Evolutionary conservation across 2,329 filamentous ascomycete genomes (phyloP).

Genomic region (Hypoxylon sp.): DNA sequence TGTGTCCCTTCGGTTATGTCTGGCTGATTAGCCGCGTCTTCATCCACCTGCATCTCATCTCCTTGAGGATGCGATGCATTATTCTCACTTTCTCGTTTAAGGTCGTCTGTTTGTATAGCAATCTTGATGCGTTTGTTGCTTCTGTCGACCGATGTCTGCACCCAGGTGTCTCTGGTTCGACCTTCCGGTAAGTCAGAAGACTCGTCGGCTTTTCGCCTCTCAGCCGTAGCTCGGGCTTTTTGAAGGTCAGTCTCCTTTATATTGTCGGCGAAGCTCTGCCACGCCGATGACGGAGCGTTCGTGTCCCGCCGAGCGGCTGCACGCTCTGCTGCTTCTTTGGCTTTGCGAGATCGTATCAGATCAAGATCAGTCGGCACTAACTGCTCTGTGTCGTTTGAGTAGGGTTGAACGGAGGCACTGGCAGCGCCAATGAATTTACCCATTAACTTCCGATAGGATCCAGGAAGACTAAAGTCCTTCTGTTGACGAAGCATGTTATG

Average conservation of each 20-base stretch:
- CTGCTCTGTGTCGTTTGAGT: slow-evolving; percentile 81
- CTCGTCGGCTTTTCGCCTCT: slow-evolving; percentile 51
- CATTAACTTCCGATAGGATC: slow-evolving; percentile 88
- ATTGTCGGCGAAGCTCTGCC: slow-evolving; percentile 49
- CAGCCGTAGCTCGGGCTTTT: slow-evolving; percentile 47
- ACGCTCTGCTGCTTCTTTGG: slow-evolving; percentile 46
- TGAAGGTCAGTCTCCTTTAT: slow-evolving; percentile 48
- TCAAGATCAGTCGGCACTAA: slow-evolving; percentile 92
- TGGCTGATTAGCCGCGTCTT: slow-evolving; percentile 13
- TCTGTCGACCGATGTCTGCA: slow-evolving; percentile 57
- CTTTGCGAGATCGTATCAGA: slow-evolving; percentile 65
- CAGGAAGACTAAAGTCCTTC: slow-evolving; percentile 89
- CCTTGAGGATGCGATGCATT: slow-evolving; percentile 2
- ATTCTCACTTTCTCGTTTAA: slow-evolving; percentile 11
- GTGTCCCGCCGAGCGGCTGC: slow-evolving; percentile 46
- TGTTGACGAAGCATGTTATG: slow-evolving; percentile 88
- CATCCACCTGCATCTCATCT: slow-evolving; percentile 39
- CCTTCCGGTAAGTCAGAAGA: slow-evolving; percentile 39
- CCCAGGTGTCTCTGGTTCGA: slow-evolving; percentile 59
- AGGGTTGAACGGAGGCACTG: slow-evolving; percentile 78
- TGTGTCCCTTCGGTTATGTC: slow-evolving; percentile 16
- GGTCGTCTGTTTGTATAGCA: slow-evolving; percentile 38
- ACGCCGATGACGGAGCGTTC: slow-evolving; percentile 41
- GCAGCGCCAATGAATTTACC: slow-evolving; percentile 77
- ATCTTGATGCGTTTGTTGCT: slow-evolving; percentile 61